A percentile compares a stretch with the other conserved stretches of the same genome.
These are phyloP conservation scores for Usnea hakonensis DNA, from an alignment of 495 filamentous ascomycete genomes.

Conservation along the genomic window DNA sequence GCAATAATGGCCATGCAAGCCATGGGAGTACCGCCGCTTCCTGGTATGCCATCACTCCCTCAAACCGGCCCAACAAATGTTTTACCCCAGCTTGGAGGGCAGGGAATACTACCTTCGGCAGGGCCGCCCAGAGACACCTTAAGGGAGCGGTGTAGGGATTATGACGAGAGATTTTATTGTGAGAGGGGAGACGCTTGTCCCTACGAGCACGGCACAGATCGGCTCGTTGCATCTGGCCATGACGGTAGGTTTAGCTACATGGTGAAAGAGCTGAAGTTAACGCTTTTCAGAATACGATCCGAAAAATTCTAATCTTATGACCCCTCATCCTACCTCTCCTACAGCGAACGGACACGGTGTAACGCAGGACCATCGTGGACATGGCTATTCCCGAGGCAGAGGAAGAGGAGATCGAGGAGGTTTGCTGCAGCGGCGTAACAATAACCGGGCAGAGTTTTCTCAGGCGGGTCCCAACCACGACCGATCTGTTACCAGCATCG, in stretches of 20 bases:
- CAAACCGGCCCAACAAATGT: constrained; percentile 17
- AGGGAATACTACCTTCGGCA: not conserved
- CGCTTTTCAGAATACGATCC: constrained; percentile 74
- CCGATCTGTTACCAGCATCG: constrained; percentile 67
- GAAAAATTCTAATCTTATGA: constrained; percentile 46
- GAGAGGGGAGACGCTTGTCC: constrained; percentile 66
- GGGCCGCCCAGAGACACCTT: constrained; percentile 8
- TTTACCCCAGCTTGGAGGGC: constrained; percentile 13
- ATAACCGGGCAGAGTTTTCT: constrained; percentile 61
- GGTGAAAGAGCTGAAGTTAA: constrained; percentile 14
- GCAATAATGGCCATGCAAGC: constrained; percentile 65
- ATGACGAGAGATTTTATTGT: constrained; percentile 83
- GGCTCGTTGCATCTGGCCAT: constrained; percentile 43
- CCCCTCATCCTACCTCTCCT: constrained; percentile 21
- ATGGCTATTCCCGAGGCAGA: constrained; percentile 42
- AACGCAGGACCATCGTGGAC: constrained; percentile 29
- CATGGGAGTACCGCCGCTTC: constrained; percentile 54
- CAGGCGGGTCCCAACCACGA: constrained; percentile 68
- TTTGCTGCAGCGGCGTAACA: constrained; percentile 33
- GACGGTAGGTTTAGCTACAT: constrained; percentile 37
- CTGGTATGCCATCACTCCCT: constrained; percentile 43
- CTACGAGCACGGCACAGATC: constrained; percentile 70
- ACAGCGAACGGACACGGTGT: constrained; percentile 19
- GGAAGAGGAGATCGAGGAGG: constrained; percentile 39
- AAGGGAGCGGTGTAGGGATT: constrained; percentile 69